A percentile compares a stretch with the other conserved stretches of the same genome.
phyloP scores from a whole-genome alignment of 257 asterid species.

The Solanum raphanifolium region DNA sequence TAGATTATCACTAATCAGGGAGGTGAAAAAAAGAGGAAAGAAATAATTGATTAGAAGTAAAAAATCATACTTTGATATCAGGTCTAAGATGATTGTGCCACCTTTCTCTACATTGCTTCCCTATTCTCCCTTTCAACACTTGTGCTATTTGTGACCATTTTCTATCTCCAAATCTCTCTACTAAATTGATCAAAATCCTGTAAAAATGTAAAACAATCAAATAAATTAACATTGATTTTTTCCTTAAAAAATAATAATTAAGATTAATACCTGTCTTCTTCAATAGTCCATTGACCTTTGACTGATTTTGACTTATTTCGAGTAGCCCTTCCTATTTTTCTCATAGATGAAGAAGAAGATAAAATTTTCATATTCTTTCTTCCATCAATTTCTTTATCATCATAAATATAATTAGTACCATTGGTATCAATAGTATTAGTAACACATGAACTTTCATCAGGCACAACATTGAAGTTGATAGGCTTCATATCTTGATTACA shows the following conservation, averaged over 20 bases:
- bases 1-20: not conserved
- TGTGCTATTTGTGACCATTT: slow-evolving; percentile 57
- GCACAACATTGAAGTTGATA: slow-evolving; percentile 11
- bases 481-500: slow-evolving; percentile 8
- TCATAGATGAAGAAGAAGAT: slow-evolving; percentile 1
- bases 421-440: slow-evolving; percentile 22
- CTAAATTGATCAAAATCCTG: slow-evolving; percentile 37
- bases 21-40: not conserved
- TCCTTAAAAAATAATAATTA: not conserved
- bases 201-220: not conserved
- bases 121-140: slow-evolving; percentile 52
- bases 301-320: slow-evolving; percentile 5
- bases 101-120: slow-evolving; percentile 80
- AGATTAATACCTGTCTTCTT: slow-evolving; percentile 48
- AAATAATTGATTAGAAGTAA: not conserved
- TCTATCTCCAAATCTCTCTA: slow-evolving; percentile 29
- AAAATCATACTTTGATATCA: slow-evolving; percentile 41
- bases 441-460: slow-evolving; percentile 47
- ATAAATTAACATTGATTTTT: not conserved
- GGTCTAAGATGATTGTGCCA: slow-evolving; percentile 83
- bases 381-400: not conserved
- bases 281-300: slow-evolving; percentile 67
- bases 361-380: slow-evolving; percentile 4
- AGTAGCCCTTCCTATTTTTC: not conserved
- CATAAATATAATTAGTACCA: not conserved